phyloP scores from a whole-genome alignment of 495 filamentous ascomycete genomes.

The Talaromyces trachyspermus region DNA sequence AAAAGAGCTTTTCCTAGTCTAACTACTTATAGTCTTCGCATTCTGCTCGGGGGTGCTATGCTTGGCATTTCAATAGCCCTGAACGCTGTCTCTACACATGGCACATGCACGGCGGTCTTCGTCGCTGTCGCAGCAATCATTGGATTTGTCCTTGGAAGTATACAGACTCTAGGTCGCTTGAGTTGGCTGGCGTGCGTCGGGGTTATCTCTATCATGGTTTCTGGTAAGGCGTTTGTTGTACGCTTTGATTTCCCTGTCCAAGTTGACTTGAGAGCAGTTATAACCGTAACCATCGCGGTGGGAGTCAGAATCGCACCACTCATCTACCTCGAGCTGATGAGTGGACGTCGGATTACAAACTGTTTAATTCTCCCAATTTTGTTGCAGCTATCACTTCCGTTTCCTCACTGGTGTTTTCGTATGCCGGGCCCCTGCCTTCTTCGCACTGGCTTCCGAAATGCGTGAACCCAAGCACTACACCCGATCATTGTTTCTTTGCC shows the following conservation, averaged over 20 bases:
- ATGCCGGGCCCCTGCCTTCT: slow-evolving; percentile 57
- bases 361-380: slow-evolving; percentile 23
- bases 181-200: slow-evolving; percentile 34
- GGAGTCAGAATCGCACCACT: slow-evolving; percentile 42
- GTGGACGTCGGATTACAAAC: slow-evolving; percentile 27
- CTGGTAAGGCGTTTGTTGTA: slow-evolving; percentile 32
- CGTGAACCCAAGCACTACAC: slow-evolving; percentile 54
- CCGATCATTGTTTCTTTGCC: slow-evolving; percentile 45
- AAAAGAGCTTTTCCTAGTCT: slow-evolving; percentile 45
- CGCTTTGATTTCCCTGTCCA: slow-evolving; percentile 28
- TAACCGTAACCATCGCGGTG: slow-evolving; percentile 63
- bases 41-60: slow-evolving; percentile 43
- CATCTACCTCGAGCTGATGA: slow-evolving; percentile 22
- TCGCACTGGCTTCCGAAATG: slow-evolving; percentile 70
- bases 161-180: slow-evolving; percentile 32
- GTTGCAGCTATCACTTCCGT: slow-evolving; percentile 47
- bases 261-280: slow-evolving; percentile 45
- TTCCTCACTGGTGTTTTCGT: slow-evolving; percentile 64
- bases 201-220: slow-evolving; percentile 26
- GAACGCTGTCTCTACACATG: slow-evolving; percentile 56
- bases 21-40: slow-evolving; percentile 32
- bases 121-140: slow-evolving; percentile 28
- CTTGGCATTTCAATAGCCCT: slow-evolving; percentile 65
- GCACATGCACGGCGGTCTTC: slow-evolving; percentile 50
- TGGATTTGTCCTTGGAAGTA: slow-evolving; percentile 25